Evolutionary conservation across 768 basidiomycete genomes (phyloP), one percentile per base, ranked within the genome.

Genomic region (Tylopilus balloui): DNA sequence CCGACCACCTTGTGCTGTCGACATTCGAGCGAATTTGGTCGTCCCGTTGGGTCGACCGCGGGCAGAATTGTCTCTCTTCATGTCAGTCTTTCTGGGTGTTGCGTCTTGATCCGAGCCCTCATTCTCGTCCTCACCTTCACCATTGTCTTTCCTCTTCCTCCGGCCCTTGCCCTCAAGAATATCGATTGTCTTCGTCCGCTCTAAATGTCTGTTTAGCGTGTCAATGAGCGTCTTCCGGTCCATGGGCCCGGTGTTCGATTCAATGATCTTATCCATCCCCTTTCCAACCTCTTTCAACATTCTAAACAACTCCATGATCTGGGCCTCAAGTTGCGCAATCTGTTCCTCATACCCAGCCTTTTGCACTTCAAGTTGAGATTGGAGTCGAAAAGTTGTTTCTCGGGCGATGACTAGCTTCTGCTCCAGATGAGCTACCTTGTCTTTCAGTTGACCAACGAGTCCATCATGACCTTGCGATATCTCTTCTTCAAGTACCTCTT

Each of bases 221-320:
- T 86, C 78, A 7, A 96, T 84, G 34, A 98, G 77, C 15, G 83
- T 76, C 69, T 85, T 86, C 51, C 92, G 78, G 60, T 94, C 87
- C 80, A 92, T 81, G 8, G 75, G 67, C 8, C 74, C 78, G 19
- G 71, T 67, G 36, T 78, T 78, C 21, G 71, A 75, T 64, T 84
- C 88, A 17, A 88, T 70, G 51, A 93, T 81, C 52, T 77, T 79
- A 48, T 89, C 86, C 31, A 91, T 78, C 13, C 86, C 85, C 48
- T 78, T 81, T 14, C 86, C 83, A 29, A 87, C 78, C 60, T 95
- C 89, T 64, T 83, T 88, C 46, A 98, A 74, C 92, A 96, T 95
- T 57, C 86, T 78, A 73, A 94, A 98, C 15, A 97, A 69, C 63
- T 96, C 93, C 77, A 88, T 81, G 52, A 95, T 94, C 72, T 96